phyloP scores from a whole-genome alignment of 768 basidiomycete species.

The Tylopilus vinaceipallidus region DNA sequence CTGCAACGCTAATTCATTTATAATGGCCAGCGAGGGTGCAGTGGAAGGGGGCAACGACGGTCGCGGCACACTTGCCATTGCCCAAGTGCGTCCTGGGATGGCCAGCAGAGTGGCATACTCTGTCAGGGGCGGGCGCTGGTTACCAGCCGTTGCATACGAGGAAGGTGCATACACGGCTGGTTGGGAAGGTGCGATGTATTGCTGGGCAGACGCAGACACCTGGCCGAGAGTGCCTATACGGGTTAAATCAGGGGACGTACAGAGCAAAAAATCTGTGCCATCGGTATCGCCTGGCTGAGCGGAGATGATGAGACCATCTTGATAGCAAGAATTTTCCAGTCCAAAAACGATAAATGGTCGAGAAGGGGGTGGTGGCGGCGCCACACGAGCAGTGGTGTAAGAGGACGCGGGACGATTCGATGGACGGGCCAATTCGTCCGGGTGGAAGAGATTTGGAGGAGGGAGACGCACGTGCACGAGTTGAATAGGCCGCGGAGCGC shows the following conservation, averaged over 20 bases:
- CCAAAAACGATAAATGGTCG: conserved; percentile 59
- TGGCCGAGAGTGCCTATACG: conserved; percentile 70
- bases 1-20: conserved; percentile 82
- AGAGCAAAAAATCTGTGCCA: conserved; percentile 71
- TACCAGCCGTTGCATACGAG: conserved; percentile 38
- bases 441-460: conserved; percentile 72
- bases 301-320: conserved; percentile 63
- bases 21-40: conserved; percentile 50
- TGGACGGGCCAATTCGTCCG: conserved; percentile 60
- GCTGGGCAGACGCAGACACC: conserved; percentile 44
- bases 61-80: conserved; percentile 59
- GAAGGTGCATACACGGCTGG: conserved; percentile 38
- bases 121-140: conserved; percentile 61
- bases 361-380: conserved; percentile 42
- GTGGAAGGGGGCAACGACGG: conserved; percentile 33
- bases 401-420: conserved; percentile 44
- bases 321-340: conserved; percentile 63
- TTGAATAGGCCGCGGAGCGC: conserved; percentile 46
- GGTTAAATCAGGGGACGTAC: conserved; percentile 73
- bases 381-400: conserved; percentile 48
- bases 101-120: conserved; percentile 78
- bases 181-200: conserved; percentile 34
- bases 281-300: conserved; percentile 76
- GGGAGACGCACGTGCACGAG: conserved; percentile 80
- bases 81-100: conserved; percentile 84